Conservation (phyloP, 1,284 basidiomycete genomes). For the Marasmius sp. region DNA sequence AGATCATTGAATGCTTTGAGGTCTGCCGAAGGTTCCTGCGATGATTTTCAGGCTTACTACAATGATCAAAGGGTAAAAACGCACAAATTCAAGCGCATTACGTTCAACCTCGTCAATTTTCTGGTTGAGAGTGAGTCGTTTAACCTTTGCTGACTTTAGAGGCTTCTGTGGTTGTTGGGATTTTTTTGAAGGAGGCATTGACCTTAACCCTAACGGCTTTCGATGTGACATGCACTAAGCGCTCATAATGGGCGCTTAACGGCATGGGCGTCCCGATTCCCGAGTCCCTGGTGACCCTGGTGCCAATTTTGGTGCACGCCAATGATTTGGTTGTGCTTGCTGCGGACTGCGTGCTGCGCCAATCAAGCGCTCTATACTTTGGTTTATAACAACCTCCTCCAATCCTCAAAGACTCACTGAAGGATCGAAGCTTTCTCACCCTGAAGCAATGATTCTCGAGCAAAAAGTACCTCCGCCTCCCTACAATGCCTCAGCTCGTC, state of each 20-base stretch:
- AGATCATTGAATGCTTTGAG: conserved; percentile 62
- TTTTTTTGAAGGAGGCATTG: conserved; percentile 9
- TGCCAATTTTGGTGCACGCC: background rate
- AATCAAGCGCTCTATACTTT: no score
- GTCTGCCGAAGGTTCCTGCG: conserved; percentile 47
- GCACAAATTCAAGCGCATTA: conserved; percentile 56
- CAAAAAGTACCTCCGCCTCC: conserved; percentile 11
- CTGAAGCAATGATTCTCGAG: conserved; percentile 8
- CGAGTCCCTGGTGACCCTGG: background rate
- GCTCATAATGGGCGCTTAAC: background rate
- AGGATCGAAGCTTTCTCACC: background rate
- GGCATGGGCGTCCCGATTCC: background rate
- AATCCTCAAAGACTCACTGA: no score
- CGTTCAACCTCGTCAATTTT: conserved; percentile 54
- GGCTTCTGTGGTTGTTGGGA: conserved; percentile 21
- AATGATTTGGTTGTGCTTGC: background rate
- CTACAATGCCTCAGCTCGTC: conserved; percentile 1
- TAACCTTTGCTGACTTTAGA: conserved; percentile 34
- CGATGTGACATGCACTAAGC: no score
- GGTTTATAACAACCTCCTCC: no score
- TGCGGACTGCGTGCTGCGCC: no score
- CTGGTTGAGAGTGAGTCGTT: conserved; percentile 51
- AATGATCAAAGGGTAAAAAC: conserved; percentile 22
- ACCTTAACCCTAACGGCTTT: background rate
- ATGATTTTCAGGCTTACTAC: conserved; percentile 10